Evolutionary conservation across 768 basidiomycete species (phyloP), one percentile per base, ranked within the genome.

Genomic region (Neoboletus brunneissimus): DNA sequence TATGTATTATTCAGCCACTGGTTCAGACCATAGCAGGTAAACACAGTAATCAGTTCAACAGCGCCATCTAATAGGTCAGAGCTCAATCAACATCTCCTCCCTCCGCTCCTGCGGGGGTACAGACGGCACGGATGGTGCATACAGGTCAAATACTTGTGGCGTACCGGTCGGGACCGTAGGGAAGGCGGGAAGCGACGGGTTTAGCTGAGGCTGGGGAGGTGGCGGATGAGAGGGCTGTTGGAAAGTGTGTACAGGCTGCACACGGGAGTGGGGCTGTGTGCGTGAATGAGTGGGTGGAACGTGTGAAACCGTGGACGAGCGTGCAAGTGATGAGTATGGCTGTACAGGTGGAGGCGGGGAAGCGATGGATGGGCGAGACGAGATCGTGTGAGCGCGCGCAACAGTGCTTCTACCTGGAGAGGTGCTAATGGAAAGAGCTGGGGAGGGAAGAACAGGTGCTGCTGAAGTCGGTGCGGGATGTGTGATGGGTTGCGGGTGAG

Each of bases 151-250:
- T 6, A 75, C 51, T 65, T 85, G 82, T 2, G 88, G 86, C 9
- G 76, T 68, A 13, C 74, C 73, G 5, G 85, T 87, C 6, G 88
- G 89, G 7, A 75, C 88, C 29, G 74, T 75, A 1, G 89, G 89
- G 71, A 90, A 89, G 50, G 79, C 78, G 0, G 87, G 82, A 7
- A 89, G 69, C 32, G 72, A 40, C 48, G 61, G 42, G 13, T 58
- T 56, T 37, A 69, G 57, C 57, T 63, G 68, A 31, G 45, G 58
- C 46, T 48, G 66, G 11, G 43, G 62, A 51, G 48, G 56, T 44
- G 51, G 60, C 3, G 45, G 44, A 42, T 61, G 60, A 2, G 46
- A 54, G 27, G 40, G 54, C 9, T 56, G 65, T 18, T 57, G 68
- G 0, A 23, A 1, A 4, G 41, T 8, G 8, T 54, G 59, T 34